phyloP scores from a whole-genome alignment of 2,329 filamentous ascomycete species.

The Colletotrichum orbiculare region DNA sequence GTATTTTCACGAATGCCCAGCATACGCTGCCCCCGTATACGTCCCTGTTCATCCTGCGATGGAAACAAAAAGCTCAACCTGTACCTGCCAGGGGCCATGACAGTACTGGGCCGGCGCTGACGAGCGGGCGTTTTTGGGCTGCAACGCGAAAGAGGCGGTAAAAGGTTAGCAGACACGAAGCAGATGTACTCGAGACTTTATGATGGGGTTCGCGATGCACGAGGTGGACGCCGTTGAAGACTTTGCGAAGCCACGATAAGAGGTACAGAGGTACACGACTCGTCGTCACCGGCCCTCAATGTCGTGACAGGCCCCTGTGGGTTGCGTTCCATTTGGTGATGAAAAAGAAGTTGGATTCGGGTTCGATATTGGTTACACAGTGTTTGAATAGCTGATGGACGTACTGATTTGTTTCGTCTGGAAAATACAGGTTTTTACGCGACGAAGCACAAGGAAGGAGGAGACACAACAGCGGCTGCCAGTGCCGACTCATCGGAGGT shows the following conservation, averaged over 20 bases:
- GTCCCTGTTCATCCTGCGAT: not conserved
- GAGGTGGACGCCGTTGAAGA: not conserved
- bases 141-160: constrained; percentile 35
- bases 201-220: constrained; percentile 12
- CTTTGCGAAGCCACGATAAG: not conserved
- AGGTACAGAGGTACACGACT: constrained; percentile 18
- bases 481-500: constrained; percentile 24
- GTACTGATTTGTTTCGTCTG: constrained; percentile 9
- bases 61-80: not conserved
- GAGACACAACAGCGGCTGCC: constrained; percentile 12
- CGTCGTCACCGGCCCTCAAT: not conserved
- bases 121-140: constrained; percentile 34
- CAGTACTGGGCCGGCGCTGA: constrained; percentile 27
- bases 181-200: constrained; percentile 23
- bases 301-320: not conserved
- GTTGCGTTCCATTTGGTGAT: constrained; percentile 16
- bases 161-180: constrained; percentile 6
- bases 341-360: not conserved
- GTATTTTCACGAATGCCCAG: not conserved
- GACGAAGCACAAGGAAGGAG: not conserved
- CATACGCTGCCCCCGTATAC: not conserved
- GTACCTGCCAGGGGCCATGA: constrained; percentile 14
- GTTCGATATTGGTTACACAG: not conserved
- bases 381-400: not conserved
- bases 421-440: constrained; percentile 7